Percentiles rank a stretch among this genome's conserved stretches.
These are phyloP conservation scores for Inga oerstediana DNA, from an alignment of 306 rosid genomes.

Conservation along the genomic window DNA sequence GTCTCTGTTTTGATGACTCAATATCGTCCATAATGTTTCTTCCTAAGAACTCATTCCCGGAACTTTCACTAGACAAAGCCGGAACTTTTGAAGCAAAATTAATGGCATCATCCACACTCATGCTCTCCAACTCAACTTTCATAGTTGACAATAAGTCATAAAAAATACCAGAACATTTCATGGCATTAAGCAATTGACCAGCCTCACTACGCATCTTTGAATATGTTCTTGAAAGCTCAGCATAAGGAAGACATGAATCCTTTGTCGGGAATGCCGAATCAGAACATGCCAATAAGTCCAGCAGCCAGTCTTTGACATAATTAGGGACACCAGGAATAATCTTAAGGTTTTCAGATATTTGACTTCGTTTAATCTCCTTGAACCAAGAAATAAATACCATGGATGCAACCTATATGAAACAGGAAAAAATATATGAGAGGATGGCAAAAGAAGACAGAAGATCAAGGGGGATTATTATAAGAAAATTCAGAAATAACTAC, in stretches of 20 bases:
- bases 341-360: conserved; percentile 36
- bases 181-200: conserved; percentile 64
- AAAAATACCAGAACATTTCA: conserved; percentile 60
- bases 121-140: conserved; percentile 63
- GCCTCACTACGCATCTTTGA: conserved; percentile 93
- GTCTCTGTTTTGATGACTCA: conserved; percentile 85
- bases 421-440: conserved; percentile 4
- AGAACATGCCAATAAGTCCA: conserved; percentile 79
- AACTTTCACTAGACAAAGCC: conserved; percentile 47
- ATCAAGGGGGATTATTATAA: conserved; percentile 1
- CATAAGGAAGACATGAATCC: conserved; percentile 78
- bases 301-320: conserved; percentile 63
- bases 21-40: conserved; percentile 64
- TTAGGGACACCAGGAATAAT: conserved; percentile 44
- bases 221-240: conserved; percentile 92
- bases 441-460: conserved; percentile 16
- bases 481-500: conserved; percentile 45
- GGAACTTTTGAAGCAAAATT: conserved; percentile 86
- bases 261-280: conserved; percentile 92
- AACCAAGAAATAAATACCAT: conserved; percentile 93
- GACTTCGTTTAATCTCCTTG: conserved; percentile 60
- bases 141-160: conserved; percentile 48
- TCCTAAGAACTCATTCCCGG: conserved; percentile 50
- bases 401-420: conserved; percentile 74
- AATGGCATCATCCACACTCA: conserved; percentile 85